A percentile compares a stretch with the other conserved stretches of the same genome.
Evolutionary conservation across 441 rosid species (phyloP).

Genomic region (Aleurites moluccanus): DNA sequence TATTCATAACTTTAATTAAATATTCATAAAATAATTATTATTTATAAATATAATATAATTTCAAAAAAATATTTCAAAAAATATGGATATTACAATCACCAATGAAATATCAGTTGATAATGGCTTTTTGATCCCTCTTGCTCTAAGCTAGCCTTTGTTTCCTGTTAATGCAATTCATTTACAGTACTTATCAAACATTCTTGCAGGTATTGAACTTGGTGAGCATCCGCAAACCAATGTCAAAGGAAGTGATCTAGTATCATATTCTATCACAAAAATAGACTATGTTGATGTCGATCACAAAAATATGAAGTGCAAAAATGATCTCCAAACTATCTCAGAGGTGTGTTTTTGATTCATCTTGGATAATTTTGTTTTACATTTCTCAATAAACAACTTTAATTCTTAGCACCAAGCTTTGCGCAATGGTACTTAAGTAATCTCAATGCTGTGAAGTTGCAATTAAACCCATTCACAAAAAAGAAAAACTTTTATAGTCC

Average conservation of each 20-base stretch:
- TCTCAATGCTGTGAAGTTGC: too few species aligned
- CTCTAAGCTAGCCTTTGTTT: neutral
- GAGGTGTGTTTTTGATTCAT: neutral
- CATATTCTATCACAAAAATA: neutral
- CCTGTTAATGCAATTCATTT: neutral
- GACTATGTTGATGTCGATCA: neutral
- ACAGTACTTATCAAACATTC: neutral
- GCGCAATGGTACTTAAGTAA: too few species aligned
- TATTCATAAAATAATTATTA: too few species aligned
- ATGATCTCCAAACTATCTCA: slow-evolving; percentile 4
- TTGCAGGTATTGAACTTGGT: slow-evolving; percentile 26
- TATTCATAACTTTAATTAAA: too few species aligned
- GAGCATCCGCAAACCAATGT: slow-evolving; percentile 22
- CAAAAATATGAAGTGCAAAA: neutral
- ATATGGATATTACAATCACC: too few species aligned
- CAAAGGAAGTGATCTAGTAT: slow-evolving; percentile 14
- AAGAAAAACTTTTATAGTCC: neutral
- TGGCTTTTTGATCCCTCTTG: neutral
- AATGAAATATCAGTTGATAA: slow-evolving; percentile 23
- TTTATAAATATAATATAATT: too few species aligned
- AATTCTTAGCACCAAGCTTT: too few species aligned
- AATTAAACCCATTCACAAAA: too few species aligned
- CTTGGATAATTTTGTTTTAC: neutral
- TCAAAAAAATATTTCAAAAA: too few species aligned
- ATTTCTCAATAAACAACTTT: neutral